Evolutionary conservation across 1,284 basidiomycete species (phyloP), one percentile per base, ranked within the genome.

Genomic region (Gomphus bonarii): DNA sequence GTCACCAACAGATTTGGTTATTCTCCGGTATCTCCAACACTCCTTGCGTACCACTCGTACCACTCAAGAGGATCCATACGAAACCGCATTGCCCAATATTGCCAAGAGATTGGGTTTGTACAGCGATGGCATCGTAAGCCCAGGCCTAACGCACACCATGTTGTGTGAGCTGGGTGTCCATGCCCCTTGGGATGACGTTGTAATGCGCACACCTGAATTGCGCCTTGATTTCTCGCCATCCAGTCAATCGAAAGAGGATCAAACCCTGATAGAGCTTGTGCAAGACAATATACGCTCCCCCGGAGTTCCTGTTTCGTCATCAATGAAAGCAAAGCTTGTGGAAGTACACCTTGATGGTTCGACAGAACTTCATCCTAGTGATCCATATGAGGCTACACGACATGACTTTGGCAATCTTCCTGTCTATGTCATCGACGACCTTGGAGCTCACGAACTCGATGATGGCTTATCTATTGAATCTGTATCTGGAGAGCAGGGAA

Each of bases 391-490:
- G 31, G 70, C 76, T 22, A 68, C 91, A 1, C 85, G 94, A 4
- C 82, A 91, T 65, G 95, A 98, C 70, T 97, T 93, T 68, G 89
- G 88, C 11, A 65, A 83, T 59, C 69, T 88, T 57, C 83, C 83
- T 0, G 91, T 94, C 0, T 98, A 87, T 68, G 88, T 97, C 18
- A 87, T 99, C 57, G 97, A 99, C 67, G 91, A 94, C 63, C 66
- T 75, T 0, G 68, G 65, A 5, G 95, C 97, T 0, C 73, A 87
- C 63, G 97, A 99, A 68, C 78, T 99, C 30, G 97, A 99, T 65
- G 97, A 99, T 68, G 97, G 93, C 1, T 67, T 99, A 36, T 95
- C 94, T 0, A 67, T 98, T 50, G 89, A 95, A 61, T 63, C 70
- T 1, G 74, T 84, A 20, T 70, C 75, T 9, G 72, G 71, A 1